phyloP scores from a whole-genome alignment of 257 asterid genomes.

The Fraxinus anomala region DNA sequence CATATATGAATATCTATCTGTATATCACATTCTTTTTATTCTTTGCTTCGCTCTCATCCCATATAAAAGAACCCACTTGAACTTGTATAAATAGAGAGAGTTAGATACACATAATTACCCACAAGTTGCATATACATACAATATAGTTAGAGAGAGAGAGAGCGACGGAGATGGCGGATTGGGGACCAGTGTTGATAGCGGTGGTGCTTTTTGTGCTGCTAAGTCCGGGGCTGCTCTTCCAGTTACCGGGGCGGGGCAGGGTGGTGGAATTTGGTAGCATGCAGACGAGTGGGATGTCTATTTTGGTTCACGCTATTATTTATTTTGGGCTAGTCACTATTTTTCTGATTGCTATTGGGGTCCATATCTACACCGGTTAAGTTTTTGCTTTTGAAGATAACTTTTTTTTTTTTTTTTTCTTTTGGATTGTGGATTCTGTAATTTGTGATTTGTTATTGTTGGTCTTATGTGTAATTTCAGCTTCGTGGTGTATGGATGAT shows the following conservation, averaged over 20 bases:
- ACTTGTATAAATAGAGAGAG: not conserved
- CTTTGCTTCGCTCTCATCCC: constrained; percentile 3
- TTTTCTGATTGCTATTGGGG: constrained; percentile 72
- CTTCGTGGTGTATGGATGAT: not conserved
- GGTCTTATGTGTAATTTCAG: not conserved
- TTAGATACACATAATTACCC: not conserved
- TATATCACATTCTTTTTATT: constrained; percentile 1
- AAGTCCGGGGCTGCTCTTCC: constrained; percentile 81
- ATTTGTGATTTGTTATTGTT: not conserved
- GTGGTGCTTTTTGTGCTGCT: constrained; percentile 76
- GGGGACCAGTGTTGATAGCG: constrained; percentile 88
- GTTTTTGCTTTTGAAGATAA: not conserved
- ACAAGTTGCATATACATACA: not conserved
- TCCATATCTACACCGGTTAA: constrained; percentile 59
- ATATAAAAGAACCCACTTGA: not conserved
- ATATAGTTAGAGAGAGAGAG: constrained; percentile 15
- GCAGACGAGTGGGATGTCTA: constrained; percentile 65
- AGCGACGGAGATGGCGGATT: constrained; percentile 55
- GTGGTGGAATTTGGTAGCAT: constrained; percentile 68
- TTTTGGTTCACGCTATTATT: constrained; percentile 65
- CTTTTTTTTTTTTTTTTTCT: not conserved
- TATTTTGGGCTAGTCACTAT: constrained; percentile 72
- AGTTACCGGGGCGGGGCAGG: constrained; percentile 66
- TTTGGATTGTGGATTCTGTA: not conserved
- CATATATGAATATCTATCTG: not conserved